Evolutionary conservation across 164 flowering plant genomes (phyloP), one percentile per base, ranked within the genome.

Genomic region (Aristolochia californica): DNA sequence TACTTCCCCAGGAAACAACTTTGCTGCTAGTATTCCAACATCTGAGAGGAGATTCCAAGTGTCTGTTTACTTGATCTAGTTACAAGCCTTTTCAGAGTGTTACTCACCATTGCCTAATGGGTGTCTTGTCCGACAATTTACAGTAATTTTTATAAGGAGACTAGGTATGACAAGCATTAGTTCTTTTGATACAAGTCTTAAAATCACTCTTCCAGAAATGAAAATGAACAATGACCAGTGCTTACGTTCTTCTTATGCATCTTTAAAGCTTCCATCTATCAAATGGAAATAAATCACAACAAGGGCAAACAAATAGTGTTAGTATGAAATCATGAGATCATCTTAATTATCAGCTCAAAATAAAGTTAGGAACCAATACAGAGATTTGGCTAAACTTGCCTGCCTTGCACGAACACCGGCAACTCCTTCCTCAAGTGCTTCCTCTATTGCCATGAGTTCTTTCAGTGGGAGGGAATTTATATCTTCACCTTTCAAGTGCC

Each of bases 401-500:
- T 64, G 57, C 65, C 63, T 78, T 50, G 72, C 70, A 0, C 81
- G 75, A 57, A 86, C 66, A 10, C 63, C 34, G 7, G 63, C 25
- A 28, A 80, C 71, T 40, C 97, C 97, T 58, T 68, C 72, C 54
- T 86, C 77, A 3, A 89, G 80, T 49, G 78, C 80, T 21, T 78
- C 80, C 66, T 89, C 97, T 1, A 84, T 47, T 55, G 69, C 62
- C 56, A 74, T 73, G 30, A 89, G 85, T 52, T 87, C 91, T 61
- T 60, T 72, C 61, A 58, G 64, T 53, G 62, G 56, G 68, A 89
- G 60, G 43, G 88, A 76, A 43, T 69, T 66, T 48, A 89, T 60
- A 66, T 89, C 97, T 57, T 84, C 85, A 20, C 95, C 95, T 44
- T 75, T 84, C 70, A 87, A 63, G 68, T 89, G 97, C 95, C 97